Evolutionary conservation across 164 flowering plant genomes (phyloP).

Genomic region (Stephania yunnanensis): DNA sequence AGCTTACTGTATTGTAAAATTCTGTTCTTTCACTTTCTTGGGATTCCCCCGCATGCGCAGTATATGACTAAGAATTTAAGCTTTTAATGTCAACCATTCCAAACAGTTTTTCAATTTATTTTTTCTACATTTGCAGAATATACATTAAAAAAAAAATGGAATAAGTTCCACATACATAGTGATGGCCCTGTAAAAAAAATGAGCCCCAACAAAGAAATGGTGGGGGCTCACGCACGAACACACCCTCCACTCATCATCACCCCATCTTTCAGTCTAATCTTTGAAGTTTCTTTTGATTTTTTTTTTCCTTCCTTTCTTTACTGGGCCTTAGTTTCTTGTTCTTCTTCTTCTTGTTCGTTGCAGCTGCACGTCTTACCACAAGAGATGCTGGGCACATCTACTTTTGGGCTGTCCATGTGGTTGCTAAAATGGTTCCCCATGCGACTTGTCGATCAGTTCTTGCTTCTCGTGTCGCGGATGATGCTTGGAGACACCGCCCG

Average conservation of each 20-base stretch:
- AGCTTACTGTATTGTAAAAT: not conserved
- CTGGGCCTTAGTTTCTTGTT: slow-evolving; percentile 10
- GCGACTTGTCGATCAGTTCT: slow-evolving; percentile 60
- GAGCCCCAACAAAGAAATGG: not conserved
- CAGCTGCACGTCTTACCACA: slow-evolving; percentile 89
- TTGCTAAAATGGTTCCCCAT: slow-evolving; percentile 85
- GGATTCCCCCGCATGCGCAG: slow-evolving; percentile 10
- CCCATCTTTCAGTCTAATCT: slow-evolving; percentile 10
- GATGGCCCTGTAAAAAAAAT: slow-evolving; percentile 6
- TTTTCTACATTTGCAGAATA: not conserved
- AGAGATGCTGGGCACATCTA: slow-evolving; percentile 88
- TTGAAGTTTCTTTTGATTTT: slow-evolving; percentile 9
- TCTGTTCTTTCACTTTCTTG: slow-evolving; percentile 29
- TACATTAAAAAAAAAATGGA: not conserved
- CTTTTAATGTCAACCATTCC: not conserved
- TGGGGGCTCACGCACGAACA: slow-evolving; percentile 12
- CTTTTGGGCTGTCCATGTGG: slow-evolving; percentile 87
- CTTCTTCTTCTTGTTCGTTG: slow-evolving; percentile 7
- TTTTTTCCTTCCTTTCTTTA: slow-evolving; percentile 5
- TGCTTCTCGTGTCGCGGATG: slow-evolving; percentile 45
- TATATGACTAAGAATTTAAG: not conserved
- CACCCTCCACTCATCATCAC: not conserved
- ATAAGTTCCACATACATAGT: not conserved
- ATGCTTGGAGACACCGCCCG: slow-evolving; percentile 63
- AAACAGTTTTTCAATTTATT: not conserved